These are phyloP conservation scores for Neurospora tetraspora DNA, from an alignment of 495 filamentous ascomycete species.

Conservation along the genomic window DNA sequence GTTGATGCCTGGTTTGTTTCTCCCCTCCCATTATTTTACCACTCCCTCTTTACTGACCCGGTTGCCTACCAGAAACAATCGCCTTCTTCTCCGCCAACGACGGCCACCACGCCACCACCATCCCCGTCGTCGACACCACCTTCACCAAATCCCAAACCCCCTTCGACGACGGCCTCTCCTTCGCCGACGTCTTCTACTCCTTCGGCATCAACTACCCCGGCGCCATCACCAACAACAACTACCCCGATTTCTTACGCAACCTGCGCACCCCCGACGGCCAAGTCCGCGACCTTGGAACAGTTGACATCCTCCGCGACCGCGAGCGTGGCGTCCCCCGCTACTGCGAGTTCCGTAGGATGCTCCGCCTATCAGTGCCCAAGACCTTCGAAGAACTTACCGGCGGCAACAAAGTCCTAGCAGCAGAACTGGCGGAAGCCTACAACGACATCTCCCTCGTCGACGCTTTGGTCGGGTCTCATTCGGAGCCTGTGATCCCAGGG, in stretches of 20 bases:
- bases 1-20: constrained; percentile 26
- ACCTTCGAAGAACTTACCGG: constrained; percentile 28
- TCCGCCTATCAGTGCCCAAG: constrained; percentile 21
- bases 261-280: constrained; percentile 23
- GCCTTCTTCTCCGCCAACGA: constrained; percentile 26
- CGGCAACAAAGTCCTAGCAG: constrained; percentile 20
- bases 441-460: constrained; percentile 29
- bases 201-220: constrained; percentile 39
- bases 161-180: constrained; percentile 16
- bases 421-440: constrained; percentile 21
- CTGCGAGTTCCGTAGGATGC: constrained; percentile 31
- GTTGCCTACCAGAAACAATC: constrained; percentile 18
- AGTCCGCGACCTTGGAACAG: constrained; percentile 27
- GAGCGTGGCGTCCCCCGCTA: constrained; percentile 39
- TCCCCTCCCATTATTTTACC: neutral
- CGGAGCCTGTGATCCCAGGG: constrained; percentile 29
- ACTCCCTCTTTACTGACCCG: neutral
- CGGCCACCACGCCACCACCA: constrained; percentile 23
- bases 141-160: constrained; percentile 25
- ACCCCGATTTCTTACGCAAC: constrained; percentile 28
- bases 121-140: constrained; percentile 17
- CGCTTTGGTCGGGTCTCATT: constrained; percentile 25
- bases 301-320: constrained; percentile 36
- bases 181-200: constrained; percentile 34
- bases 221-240: constrained; percentile 33